phyloP scores from a whole-genome alignment of 108 stramenopile genomes.

The Cyclotella atomus region DNA sequence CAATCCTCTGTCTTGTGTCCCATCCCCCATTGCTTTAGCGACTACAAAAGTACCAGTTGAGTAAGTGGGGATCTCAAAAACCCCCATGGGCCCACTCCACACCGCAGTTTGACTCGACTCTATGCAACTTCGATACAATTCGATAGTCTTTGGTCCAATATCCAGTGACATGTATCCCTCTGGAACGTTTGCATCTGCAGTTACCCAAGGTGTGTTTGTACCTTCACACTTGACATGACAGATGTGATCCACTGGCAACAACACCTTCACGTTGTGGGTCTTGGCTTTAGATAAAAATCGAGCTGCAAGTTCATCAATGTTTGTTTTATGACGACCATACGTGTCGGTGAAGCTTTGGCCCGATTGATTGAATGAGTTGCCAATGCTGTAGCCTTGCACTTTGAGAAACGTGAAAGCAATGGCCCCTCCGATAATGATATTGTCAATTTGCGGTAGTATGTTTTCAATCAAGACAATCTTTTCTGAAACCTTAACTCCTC shows the following conservation, averaged over 20 bases:
- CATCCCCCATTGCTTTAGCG: constrained; percentile 85
- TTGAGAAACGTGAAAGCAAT: constrained; percentile 98
- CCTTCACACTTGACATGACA: constrained; percentile 75
- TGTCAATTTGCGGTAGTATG: constrained; percentile 90
- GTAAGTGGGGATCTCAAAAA: constrained; percentile 94
- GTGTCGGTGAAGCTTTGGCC: constrained; percentile 44
- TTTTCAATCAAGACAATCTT: constrained; percentile 94
- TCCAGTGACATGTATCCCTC: constrained; percentile 99
- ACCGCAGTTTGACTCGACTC: constrained; percentile 75
- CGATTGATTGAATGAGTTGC: constrained; percentile 88
- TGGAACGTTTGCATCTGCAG: constrained; percentile 66
- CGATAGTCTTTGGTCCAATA: constrained; percentile 88
- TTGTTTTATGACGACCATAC: constrained; percentile 37
- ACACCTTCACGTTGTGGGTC: constrained; percentile 64
- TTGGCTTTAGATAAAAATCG: constrained; percentile 70
- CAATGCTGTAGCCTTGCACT: constrained; percentile 81
- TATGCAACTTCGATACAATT: constrained; percentile 67
- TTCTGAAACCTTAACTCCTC: constrained; percentile 98
- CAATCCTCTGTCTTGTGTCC: constrained; percentile 79
- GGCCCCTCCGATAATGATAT: constrained; percentile 93
- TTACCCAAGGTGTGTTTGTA: constrained; percentile 77
- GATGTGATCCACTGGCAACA: constrained; percentile 93
- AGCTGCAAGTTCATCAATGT: constrained; percentile 91
- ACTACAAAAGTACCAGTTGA: constrained; percentile 87
- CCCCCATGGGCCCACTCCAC: constrained; percentile 98